Percentiles rank a stretch among this genome's conserved stretches.
phyloP scores from a whole-genome alignment of 768 basidiomycete species.

The Saitozyma sp. region DNA sequence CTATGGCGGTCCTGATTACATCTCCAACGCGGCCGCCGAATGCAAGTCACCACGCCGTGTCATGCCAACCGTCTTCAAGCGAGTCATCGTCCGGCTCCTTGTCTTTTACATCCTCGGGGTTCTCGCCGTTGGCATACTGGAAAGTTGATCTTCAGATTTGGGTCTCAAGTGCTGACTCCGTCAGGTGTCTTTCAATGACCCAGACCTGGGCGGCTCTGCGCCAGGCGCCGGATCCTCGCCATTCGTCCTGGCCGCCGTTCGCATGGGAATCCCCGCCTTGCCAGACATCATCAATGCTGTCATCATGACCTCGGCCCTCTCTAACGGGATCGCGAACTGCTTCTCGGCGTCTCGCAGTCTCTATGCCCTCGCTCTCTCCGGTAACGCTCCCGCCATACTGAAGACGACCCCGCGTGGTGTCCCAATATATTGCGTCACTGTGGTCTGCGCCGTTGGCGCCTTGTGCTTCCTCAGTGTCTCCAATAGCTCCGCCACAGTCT shows the following conservation, averaged over 20 bases:
- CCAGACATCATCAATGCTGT: conserved; percentile 52
- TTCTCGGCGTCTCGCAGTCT: conserved; percentile 58
- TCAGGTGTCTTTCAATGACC: conserved; percentile 30
- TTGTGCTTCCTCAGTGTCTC: conserved; percentile 45
- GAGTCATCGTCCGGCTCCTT: conserved; percentile 49
- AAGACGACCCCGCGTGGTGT: conserved; percentile 47
- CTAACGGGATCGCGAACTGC: conserved; percentile 52
- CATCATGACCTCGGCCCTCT: conserved; percentile 52
- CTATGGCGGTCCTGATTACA: too few relatives aligned
- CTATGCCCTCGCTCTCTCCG: conserved; percentile 58
- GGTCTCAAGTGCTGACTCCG: too few relatives aligned
- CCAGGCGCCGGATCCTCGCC: conserved; percentile 45
- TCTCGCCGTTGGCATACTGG: conserved; percentile 43
- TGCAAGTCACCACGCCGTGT: too few relatives aligned
- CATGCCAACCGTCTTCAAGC: conserved; percentile 22
- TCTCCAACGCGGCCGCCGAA: too few relatives aligned
- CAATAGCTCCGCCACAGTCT: conserved; percentile 46
- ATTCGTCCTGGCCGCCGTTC: conserved; percentile 52
- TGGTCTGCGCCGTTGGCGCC: conserved; percentile 32
- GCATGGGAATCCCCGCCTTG: conserved; percentile 49
- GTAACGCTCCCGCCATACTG: conserved; percentile 56
- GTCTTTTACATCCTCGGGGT: conserved; percentile 48
- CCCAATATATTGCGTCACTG: conserved; percentile 38
- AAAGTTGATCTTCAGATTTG: too few relatives aligned
- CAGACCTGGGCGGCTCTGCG: conserved; percentile 38